These are phyloP conservation scores for Phlyctochytrium bullatum DNA, from an alignment of 192 early-diverging fungal genomes.

Conservation along the genomic window DNA sequence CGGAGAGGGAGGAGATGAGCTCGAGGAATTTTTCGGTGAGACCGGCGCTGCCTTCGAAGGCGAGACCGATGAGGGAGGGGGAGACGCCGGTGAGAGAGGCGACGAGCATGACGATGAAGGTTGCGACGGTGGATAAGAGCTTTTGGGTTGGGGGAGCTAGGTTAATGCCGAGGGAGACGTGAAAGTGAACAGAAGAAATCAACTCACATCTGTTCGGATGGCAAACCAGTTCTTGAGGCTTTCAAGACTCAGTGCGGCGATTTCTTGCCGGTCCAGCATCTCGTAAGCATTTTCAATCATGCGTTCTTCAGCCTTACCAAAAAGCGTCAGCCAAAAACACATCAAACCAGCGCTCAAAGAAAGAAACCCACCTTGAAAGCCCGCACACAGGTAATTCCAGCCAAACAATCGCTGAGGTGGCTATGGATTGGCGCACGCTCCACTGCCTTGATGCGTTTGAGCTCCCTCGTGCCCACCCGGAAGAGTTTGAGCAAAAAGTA, in stretches of 20 bases:
- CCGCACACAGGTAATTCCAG: slow-evolving; percentile 66
- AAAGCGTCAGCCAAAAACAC: not conserved
- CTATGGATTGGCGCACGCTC: slow-evolving; percentile 64
- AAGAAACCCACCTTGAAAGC: slow-evolving; percentile 51
- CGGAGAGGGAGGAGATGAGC: not conserved
- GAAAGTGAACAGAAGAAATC: not conserved
- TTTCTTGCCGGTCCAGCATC: slow-evolving; percentile 6
- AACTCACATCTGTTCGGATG: too few relatives aligned
- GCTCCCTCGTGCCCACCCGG: slow-evolving; percentile 33
- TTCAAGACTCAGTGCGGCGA: too few relatives aligned
- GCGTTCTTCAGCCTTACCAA: not conserved
- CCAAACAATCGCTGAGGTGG: slow-evolving; percentile 60
- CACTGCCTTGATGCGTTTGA: slow-evolving; percentile 71
- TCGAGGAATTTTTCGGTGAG: not conserved
- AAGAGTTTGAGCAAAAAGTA: slow-evolving; percentile 27
- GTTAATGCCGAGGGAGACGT: not conserved
- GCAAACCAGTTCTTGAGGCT: too few relatives aligned
- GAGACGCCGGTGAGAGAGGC: not conserved
- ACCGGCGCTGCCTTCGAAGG: not conserved
- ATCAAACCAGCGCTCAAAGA: too few relatives aligned
- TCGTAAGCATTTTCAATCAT: not conserved
- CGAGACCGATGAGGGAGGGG: not conserved
- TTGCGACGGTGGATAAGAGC: slow-evolving; percentile 2
- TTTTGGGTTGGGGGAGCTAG: not conserved
- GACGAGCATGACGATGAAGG: slow-evolving; percentile 8